Evolutionary conservation across 106 monocot genomes (phyloP).

Genomic region (Platanthera zijinensis): DNA sequence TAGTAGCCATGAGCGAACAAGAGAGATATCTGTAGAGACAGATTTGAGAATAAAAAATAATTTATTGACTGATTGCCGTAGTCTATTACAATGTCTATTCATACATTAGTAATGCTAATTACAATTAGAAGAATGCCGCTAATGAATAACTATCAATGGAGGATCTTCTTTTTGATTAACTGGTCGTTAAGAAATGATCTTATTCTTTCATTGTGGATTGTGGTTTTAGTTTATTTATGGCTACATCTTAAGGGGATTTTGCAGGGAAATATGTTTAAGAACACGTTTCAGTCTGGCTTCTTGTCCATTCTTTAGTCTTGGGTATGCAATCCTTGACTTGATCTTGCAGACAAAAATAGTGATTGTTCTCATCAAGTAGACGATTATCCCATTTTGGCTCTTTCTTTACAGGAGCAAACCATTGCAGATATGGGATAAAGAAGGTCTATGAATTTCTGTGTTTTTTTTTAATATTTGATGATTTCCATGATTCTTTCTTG

Average conservation of each 20-base stretch:
- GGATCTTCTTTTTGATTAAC: background rate
- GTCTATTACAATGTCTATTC: too few species aligned
- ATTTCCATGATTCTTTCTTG: background rate
- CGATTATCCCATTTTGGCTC: background rate
- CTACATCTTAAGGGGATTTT: background rate
- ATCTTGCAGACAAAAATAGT: background rate
- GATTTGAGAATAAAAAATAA: too few species aligned
- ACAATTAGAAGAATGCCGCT: too few species aligned
- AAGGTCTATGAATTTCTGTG: conserved; percentile 40
- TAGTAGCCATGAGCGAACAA: too few species aligned
- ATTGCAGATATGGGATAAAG: conserved; percentile 98
- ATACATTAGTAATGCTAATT: too few species aligned
- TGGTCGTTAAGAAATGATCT: background rate
- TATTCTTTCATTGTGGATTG: background rate
- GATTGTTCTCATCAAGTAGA: background rate
- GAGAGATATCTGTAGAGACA: too few species aligned
- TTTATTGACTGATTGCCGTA: too few species aligned
- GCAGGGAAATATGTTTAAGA: conserved; percentile 57
- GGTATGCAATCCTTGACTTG: conserved; percentile 31
- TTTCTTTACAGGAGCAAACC: conserved; percentile 82
- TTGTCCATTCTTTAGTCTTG: conserved; percentile 87
- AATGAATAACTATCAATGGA: background rate
- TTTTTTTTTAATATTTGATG: background rate
- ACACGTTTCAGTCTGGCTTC: conserved; percentile 93
- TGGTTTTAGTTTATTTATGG: background rate